A percentile compares a stretch with the other conserved stretches of the same genome.
These are phyloP conservation scores for Cryoendolithus antarcticus DNA, from an alignment of 2,329 filamentous ascomycete genomes.

Conservation along the genomic window DNA sequence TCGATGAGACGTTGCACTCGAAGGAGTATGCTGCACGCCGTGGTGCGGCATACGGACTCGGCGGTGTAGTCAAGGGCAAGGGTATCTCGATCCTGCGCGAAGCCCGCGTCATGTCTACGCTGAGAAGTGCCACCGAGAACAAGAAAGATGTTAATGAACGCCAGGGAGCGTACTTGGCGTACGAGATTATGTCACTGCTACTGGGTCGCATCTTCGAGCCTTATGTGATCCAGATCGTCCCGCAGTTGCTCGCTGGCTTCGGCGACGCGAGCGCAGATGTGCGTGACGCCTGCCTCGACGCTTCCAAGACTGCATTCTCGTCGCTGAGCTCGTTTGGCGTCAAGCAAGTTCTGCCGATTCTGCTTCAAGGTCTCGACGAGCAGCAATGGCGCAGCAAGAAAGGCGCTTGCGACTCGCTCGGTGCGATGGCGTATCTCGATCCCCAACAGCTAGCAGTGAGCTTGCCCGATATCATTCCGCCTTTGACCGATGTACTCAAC, in stretches of 20 bases:
- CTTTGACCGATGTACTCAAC: constrained; percentile 83
- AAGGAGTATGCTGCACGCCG: constrained; percentile 89
- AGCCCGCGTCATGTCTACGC: constrained; percentile 69
- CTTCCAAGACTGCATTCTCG: constrained; percentile 87
- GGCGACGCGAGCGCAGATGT: constrained; percentile 82
- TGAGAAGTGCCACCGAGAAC: constrained; percentile 78
- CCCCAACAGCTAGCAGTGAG: constrained; percentile 87
- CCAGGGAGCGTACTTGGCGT: constrained; percentile 78
- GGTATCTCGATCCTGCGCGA: constrained; percentile 73
- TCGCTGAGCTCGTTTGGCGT: constrained; percentile 92
- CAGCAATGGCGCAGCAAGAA: constrained; percentile 98
- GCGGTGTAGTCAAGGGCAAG: constrained; percentile 74
- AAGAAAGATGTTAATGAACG: constrained; percentile 85
- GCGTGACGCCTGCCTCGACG: constrained; percentile 81
- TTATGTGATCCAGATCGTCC: constrained; percentile 90
- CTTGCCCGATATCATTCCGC: constrained; percentile 91
- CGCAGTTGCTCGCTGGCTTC: constrained; percentile 77
- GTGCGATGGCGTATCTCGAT: constrained; percentile 97
- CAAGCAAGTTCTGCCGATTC: constrained; percentile 81
- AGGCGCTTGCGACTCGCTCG: constrained; percentile 88
- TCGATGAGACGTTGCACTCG: constrained; percentile 69
- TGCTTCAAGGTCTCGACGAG: constrained; percentile 85
- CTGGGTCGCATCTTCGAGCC: constrained; percentile 87
- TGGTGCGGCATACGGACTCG: constrained; percentile 88
- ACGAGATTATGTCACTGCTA: constrained; percentile 77